Base-by-base conservation (phyloP, 345 rosid species). In the Eucalyptus leucophloia region DNA sequence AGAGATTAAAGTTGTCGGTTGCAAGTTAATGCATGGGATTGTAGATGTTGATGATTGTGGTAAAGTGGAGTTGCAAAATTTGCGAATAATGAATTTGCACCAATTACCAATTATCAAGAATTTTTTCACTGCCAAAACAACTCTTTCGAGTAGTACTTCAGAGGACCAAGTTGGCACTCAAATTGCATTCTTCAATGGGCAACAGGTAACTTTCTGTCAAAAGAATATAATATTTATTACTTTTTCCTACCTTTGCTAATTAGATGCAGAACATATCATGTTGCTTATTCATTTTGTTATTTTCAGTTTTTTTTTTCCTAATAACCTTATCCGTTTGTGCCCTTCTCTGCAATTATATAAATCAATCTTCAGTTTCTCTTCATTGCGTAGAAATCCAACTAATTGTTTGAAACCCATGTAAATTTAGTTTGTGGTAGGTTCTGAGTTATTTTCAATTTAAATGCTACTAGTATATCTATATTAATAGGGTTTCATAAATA, bases 51-150 rank as follows among this genome's bases (percentile, higher is more conserved):
- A 65, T 65, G 77, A 65, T n/a, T 2, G 40, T 16, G 2, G 16
- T 6, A 49, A 49, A n/a, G 5, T 16, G 3, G 77, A 65, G 3
- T 15, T 65, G 77, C 6, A 0, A 1, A 65, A 65, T 7, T 65
- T 65, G 40, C 21, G 1, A 2, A 3, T 8, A 65, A 2, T 65
- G 12, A 2, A 8, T 0, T 65, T 65, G 40, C 6, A 1, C 0
- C 0, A 7, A 1, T 65, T 65, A 3, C 77, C 21, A 65, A 16
- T 4, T 65, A n/a, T n/a, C 77, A n/a, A 65, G 40, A 65, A n/a
- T 0, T n/a, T 65, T 65, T 6, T n/a, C 21, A 16, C 11, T 0
- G 0, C 3, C 0, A 0, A 0, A 1, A 2, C 6, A 4, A 0
- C 40, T n/a, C 37, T 2, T n/a, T 65, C 1, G 1, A 65, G 40